These are phyloP conservation scores for Myriangium duriaei DNA, from an alignment of 2,329 filamentous ascomycete species.

Conservation along the genomic window DNA sequence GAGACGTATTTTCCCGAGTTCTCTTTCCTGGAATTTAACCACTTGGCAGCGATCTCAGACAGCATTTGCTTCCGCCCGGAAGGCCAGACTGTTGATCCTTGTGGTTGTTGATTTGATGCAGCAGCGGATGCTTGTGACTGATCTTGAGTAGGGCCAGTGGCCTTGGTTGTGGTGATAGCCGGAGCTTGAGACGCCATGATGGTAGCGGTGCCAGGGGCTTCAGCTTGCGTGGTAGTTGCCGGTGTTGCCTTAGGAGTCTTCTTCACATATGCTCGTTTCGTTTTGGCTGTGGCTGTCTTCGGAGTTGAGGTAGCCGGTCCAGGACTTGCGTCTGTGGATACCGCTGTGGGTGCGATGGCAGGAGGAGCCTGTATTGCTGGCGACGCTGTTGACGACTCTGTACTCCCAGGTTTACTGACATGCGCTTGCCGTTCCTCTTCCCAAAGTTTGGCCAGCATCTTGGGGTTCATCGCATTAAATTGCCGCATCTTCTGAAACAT, in stretches of 20 bases:
- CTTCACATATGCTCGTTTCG: neutral
- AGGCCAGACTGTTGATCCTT: slow-evolving; percentile 30
- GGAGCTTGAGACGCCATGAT: neutral
- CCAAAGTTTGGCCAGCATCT: slow-evolving; percentile 42
- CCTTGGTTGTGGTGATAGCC: slow-evolving; percentile 2
- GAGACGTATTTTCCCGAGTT: slow-evolving; percentile 31
- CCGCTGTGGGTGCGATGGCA: neutral
- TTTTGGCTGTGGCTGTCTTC: neutral
- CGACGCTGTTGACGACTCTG: neutral
- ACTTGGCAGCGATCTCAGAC: slow-evolving; percentile 37
- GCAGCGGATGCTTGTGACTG: neutral
- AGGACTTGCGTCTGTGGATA: neutral
- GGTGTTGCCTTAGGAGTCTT: neutral
- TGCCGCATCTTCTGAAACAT: slow-evolving; percentile 48
- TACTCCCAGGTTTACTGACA: slow-evolving; percentile 7
- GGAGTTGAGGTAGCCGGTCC: neutral
- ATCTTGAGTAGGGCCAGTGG: neutral
- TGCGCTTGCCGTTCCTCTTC: slow-evolving; percentile 38
- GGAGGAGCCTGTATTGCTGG: neutral
- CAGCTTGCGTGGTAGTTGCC: neutral
- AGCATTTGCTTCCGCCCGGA: slow-evolving; percentile 37
- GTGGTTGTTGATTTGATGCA: neutral
- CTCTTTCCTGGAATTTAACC: slow-evolving; percentile 30
- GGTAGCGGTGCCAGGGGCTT: too few species aligned
- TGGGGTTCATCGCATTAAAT: slow-evolving; percentile 42